Evolutionary conservation across 2,329 filamentous ascomycete genomes (phyloP), one percentile per base, ranked within the genome.

Genomic region (Cercospora zeina): DNA sequence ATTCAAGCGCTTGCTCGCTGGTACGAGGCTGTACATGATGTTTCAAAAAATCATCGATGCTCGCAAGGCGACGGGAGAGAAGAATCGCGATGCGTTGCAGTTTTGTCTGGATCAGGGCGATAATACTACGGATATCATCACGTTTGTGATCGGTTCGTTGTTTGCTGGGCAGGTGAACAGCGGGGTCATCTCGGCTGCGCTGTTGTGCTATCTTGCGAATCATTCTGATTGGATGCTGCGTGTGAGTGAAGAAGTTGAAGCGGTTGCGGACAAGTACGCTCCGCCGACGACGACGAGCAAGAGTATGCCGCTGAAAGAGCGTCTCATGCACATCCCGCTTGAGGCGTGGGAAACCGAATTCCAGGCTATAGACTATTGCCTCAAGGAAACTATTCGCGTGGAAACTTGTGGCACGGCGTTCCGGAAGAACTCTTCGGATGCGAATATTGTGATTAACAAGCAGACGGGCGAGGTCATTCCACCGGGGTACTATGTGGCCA

Each of bases 81-180:
- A 76, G 54, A 74, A 78, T 19, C 76, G 81, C 2, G 84, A 87
- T 65, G 75, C 82, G 0, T 65, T 86, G 67, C 83, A 86, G 69
- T 78, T 76, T 30, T 68, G 85, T 39, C 77, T 86, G 19, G 83
- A 86, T 45, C 72, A 78, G 31, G 83, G 80, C 4, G 78, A 81
- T n/a, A 72, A 70, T 14, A 76, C 80, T 10, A 64, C 62, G 19
- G 58, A 69, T 19, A 70, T 71, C 59, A 45, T 68, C 14, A 65
- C 81, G 75, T 84, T 85, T 70, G 76, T 84, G 34, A 73, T 85
- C n/a, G 79, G 79, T 11, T 75, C 81, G 0, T 72, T 87, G 2
- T 85, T 83, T 68, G 83, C 83, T 1, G 83, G 83, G n/a, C 74
- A 82, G 34, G 66, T 85, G n/a, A 86, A 86, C 72, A 82, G 75